phyloP scores from a whole-genome alignment of 2,329 filamentous ascomycete species.

The Passalora sequoiae region DNA sequence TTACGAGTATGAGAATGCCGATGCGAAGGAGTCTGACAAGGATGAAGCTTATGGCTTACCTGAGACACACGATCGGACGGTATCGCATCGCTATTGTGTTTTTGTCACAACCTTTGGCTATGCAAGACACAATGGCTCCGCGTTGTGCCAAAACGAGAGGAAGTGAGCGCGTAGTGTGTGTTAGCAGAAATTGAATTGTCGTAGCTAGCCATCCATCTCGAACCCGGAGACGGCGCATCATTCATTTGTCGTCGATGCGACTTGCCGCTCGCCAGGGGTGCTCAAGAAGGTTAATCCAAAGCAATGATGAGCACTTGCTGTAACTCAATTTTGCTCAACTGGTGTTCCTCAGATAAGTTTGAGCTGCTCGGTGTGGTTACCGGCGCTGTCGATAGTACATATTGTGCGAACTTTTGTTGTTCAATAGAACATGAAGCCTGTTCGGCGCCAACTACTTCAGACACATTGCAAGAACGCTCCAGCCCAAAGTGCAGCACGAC shows the following conservation, averaged over 20 bases:
- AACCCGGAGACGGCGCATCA: too few species aligned
- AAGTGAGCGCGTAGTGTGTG: too few species aligned
- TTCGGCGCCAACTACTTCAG: background rate
- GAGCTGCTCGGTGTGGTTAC: background rate
- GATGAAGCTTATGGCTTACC: conserved; percentile 3
- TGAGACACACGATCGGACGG: too few species aligned
- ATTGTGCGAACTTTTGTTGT: background rate
- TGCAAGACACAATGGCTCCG: too few species aligned
- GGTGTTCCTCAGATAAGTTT: background rate
- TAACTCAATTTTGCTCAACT: background rate
- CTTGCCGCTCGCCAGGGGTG: background rate
- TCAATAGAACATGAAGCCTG: background rate
- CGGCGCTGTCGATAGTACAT: background rate
- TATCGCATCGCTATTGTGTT: too few species aligned
- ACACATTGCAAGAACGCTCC: conserved; percentile 2
- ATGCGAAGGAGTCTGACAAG: conserved; percentile 6
- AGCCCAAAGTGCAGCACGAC: background rate
- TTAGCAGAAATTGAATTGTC: too few species aligned
- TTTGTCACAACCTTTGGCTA: too few species aligned
- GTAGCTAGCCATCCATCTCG: too few species aligned
- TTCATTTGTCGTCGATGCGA: too few species aligned
- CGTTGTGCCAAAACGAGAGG: too few species aligned
- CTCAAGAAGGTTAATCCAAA: too few species aligned
- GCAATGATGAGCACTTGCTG: too few species aligned
- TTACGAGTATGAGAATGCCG: background rate